Percentiles rank a stretch among this genome's conserved stretches.
Evolutionary conservation across 441 rosid species (phyloP).

Genomic region (Syzygium syzygioides): DNA sequence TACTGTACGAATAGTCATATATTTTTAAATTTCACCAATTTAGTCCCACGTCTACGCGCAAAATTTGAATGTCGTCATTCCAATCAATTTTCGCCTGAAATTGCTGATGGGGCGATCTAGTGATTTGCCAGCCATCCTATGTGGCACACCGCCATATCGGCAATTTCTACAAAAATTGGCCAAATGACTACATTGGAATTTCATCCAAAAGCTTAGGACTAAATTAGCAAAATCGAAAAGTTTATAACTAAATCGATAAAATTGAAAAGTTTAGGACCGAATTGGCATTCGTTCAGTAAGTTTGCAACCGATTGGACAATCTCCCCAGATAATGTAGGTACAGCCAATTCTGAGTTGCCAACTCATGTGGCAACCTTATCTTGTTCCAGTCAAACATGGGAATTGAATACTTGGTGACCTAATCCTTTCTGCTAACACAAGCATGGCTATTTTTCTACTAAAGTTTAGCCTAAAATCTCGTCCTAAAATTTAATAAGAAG

Average conservation of each 20-base stretch:
- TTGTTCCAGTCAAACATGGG: background rate
- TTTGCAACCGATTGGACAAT: background rate
- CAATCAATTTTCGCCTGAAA: rapidly evolving
- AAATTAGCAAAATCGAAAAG: too few species aligned
- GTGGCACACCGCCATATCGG: rapidly evolving
- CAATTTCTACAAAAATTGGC: background rate
- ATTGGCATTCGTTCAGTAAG: rapidly evolving
- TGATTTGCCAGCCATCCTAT: rapidly evolving
- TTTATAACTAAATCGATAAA: background rate
- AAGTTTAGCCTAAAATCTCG: background rate
- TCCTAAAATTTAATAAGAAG: background rate
- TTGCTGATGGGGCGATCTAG: rapidly evolving
- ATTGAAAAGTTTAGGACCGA: rapidly evolving
- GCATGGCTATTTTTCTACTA: background rate
- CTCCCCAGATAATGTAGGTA: background rate
- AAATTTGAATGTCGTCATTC: background rate
- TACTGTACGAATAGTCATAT: rapidly evolving
- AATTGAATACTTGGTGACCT: background rate
- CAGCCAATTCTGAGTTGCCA: background rate
- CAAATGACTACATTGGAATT: background rate
- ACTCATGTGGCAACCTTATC: background rate
- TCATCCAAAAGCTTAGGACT: background rate
- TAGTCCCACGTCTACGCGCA: rapidly evolving
- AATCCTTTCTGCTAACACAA: background rate
- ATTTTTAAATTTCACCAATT: background rate